Evolutionary conservation across 768 basidiomycete genomes (phyloP).

Genomic region (Dentipellis fragilis): DNA sequence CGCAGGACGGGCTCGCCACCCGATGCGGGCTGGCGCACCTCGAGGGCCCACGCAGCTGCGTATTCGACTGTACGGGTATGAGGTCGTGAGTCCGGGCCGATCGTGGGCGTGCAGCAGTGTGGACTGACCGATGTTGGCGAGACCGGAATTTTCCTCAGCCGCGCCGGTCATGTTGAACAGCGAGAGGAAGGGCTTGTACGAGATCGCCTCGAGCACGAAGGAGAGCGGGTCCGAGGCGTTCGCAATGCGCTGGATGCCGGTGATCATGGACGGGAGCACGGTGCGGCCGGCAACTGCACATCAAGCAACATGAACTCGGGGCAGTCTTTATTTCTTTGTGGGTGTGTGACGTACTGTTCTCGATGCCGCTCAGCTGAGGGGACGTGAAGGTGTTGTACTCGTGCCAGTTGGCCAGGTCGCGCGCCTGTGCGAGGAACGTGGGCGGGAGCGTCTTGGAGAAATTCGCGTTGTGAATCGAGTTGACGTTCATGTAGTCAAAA

Average conservation of each 20-base stretch:
- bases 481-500: constrained; percentile 67
- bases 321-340: background rate
- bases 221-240: constrained; percentile 43
- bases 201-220: constrained; percentile 46
- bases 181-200: constrained; percentile 73
- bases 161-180: constrained; percentile 70
- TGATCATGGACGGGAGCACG: constrained; percentile 49
- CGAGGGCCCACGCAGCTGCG: constrained; percentile 46
- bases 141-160: constrained; percentile 35
- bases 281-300: constrained; percentile 54
- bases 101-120: background rate
- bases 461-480: constrained; percentile 51
- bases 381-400: constrained; percentile 61
- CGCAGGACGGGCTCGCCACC: constrained; percentile 43
- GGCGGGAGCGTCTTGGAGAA: constrained; percentile 39
- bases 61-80: constrained; percentile 39
- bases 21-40: constrained; percentile 40
- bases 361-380: constrained; percentile 41
- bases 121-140: constrained; percentile 48
- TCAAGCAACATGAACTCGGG: constrained; percentile 1
- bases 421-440: constrained; percentile 41
- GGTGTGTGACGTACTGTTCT: constrained; percentile 38
- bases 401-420: constrained; percentile 61
- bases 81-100: background rate
- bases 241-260: constrained; percentile 40